Evolutionary conservation across 768 basidiomycete species (phyloP).

Genomic region (Podaxis sp.): DNA sequence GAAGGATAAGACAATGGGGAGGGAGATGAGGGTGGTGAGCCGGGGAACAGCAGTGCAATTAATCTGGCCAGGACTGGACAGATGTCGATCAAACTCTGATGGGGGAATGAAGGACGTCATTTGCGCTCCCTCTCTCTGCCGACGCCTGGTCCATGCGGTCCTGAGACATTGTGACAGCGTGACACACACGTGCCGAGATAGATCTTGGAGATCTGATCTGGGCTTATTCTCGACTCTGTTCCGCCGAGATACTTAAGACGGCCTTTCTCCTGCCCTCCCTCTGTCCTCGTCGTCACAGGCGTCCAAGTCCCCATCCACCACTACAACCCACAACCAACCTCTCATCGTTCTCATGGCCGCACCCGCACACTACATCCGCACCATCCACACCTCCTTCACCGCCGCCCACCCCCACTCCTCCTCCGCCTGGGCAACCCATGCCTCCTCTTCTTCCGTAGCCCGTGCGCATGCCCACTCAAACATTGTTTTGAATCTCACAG

Average conservation of each 20-base stretch:
- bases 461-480: slow-evolving; percentile 21
- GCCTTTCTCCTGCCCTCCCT: not conserved
- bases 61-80: not conserved
- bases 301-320: not conserved
- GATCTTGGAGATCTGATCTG: slow-evolving; percentile 2
- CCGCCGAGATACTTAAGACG: slow-evolving; percentile 7
- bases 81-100: slow-evolving; percentile 2
- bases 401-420: slow-evolving; percentile 23
- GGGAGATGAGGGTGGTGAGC: too few relatives aligned
- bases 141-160: slow-evolving; percentile 11
- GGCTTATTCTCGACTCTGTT: not conserved
- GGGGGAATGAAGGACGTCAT: not conserved
- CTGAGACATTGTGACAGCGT: slow-evolving; percentile 10
- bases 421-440: slow-evolving; percentile 25
- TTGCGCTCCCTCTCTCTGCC: not conserved
- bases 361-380: slow-evolving; percentile 39
- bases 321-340: not conserved
- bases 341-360: slow-evolving; percentile 18
- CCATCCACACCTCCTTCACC: slow-evolving; percentile 41
- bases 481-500: slow-evolving; percentile 25
- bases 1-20: not conserved
- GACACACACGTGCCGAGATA: slow-evolving; percentile 2
- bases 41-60: not conserved
- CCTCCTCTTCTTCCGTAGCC: slow-evolving; percentile 18
- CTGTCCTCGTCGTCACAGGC: not conserved